Conservation (phyloP, 305 asterid species). For the Stenogyne calaminthoides region DNA sequence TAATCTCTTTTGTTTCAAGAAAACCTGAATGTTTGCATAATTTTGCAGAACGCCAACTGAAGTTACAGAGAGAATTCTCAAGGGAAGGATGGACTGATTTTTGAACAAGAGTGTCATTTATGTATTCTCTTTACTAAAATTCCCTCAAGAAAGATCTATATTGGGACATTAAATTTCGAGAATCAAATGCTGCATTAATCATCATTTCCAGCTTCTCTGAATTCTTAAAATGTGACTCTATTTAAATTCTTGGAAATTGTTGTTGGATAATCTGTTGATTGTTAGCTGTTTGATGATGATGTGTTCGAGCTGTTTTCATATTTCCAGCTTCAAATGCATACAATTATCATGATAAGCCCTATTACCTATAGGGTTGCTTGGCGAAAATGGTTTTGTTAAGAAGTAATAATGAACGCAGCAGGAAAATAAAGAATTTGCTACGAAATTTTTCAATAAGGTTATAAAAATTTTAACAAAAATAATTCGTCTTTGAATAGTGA, state of each 20-base stretch:
- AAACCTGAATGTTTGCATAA: constrained; percentile 8
- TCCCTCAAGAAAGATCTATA: too few species aligned
- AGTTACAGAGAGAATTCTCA: constrained; percentile 86
- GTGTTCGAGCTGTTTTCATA: not conserved
- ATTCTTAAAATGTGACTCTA: not conserved
- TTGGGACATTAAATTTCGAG: constrained; percentile 27
- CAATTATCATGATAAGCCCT: too few species aligned
- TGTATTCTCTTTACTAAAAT: constrained; percentile 12
- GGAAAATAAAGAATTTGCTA: too few species aligned
- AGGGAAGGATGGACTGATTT: constrained; percentile 84
- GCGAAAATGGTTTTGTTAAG: too few species aligned
- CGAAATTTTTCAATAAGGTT: too few species aligned
- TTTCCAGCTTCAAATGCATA: not conserved
- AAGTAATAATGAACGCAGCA: too few species aligned
- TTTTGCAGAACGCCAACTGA: constrained; percentile 88
- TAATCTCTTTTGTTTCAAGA: not conserved
- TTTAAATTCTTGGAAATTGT: not conserved
- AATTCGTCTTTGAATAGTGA: too few species aligned
- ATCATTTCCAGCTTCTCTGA: not conserved
- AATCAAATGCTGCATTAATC: constrained; percentile 19
- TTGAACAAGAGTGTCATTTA: not conserved
- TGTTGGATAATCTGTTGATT: not conserved
- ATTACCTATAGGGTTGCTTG: too few species aligned
- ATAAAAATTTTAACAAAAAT: too few species aligned
- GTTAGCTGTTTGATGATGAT: not conserved